Evolutionary conservation across 345 rosid genomes (phyloP).

Genomic region (Combretum micranthum): DNA sequence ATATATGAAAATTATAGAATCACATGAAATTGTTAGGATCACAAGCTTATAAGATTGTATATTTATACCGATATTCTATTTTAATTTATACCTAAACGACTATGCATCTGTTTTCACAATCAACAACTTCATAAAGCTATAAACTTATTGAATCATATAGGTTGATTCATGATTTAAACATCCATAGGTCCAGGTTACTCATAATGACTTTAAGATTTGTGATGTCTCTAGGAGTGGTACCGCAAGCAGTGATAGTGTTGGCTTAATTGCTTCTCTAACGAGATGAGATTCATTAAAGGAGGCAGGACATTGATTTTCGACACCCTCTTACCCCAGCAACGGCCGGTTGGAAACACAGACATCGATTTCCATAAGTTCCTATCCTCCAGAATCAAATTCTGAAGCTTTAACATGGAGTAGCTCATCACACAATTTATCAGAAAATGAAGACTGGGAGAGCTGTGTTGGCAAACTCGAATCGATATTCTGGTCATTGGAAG

Average conservation of each 20-base stretch:
- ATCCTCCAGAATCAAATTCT: background rate
- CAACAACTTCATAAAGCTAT: too few relatives aligned
- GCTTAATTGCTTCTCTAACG: background rate
- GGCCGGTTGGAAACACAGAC: background rate
- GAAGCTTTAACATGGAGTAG: background rate
- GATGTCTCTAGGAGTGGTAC: too few relatives aligned
- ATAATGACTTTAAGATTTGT: too few relatives aligned
- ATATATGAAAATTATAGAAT: too few relatives aligned
- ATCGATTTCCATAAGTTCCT: background rate
- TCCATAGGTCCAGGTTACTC: too few relatives aligned
- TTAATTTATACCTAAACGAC: too few relatives aligned
- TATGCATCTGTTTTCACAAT: too few relatives aligned
- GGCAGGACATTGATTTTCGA: background rate
- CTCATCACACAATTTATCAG: background rate
- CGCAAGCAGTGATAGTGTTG: background rate
- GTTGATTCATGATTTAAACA: too few relatives aligned
- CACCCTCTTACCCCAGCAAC: background rate
- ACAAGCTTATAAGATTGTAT: too few relatives aligned
- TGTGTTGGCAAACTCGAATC: constrained; percentile 4
- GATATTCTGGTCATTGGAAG: constrained; percentile 13
- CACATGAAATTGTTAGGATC: too few relatives aligned
- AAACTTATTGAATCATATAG: too few relatives aligned
- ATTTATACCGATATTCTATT: too few relatives aligned
- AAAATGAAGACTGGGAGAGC: background rate
- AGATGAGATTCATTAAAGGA: constrained; percentile 2